Percentiles rank a stretch among this genome's conserved stretches.
phyloP scores from a whole-genome alignment of 208 protist genomes.

The Crithidia acanthocephali region DNA sequence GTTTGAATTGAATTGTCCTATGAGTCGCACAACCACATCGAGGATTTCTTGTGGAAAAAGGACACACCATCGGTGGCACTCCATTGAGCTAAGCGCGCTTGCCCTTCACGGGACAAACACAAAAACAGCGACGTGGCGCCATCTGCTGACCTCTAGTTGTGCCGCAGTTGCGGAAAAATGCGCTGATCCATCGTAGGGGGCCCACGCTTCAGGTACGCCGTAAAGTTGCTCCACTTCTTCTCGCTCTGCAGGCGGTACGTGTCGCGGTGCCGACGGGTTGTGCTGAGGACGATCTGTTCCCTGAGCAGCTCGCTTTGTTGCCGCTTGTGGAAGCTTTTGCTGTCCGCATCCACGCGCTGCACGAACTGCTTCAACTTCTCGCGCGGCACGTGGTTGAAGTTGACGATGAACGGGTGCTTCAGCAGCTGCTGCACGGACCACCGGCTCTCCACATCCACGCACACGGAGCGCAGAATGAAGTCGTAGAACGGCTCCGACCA shows the following conservation, averaged over 20 bases:
- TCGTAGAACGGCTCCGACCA: conserved; percentile 79
- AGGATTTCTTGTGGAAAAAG: too few relatives aligned
- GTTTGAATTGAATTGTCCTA: too few relatives aligned
- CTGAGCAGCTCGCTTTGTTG: conserved; percentile 74
- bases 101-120: not conserved
- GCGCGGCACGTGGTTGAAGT: conserved; percentile 63
- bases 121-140: too few relatives aligned
- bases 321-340: conserved; percentile 67
- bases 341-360: conserved; percentile 69
- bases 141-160: not conserved
- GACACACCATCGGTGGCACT: too few relatives aligned
- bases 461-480: conserved; percentile 79
- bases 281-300: conserved; percentile 81
- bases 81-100: too few relatives aligned
- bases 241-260: conserved; percentile 69
- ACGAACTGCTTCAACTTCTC: conserved; percentile 81
- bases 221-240: conserved; percentile 70
- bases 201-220: conserved; percentile 62
- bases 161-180: conserved; percentile 68
- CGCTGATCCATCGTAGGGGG: conserved; percentile 66
- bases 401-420: conserved; percentile 80
- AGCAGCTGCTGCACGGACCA: conserved; percentile 73
- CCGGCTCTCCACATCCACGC: conserved; percentile 46
- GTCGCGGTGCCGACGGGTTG: conserved; percentile 51
- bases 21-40: too few relatives aligned